These are phyloP conservation scores for Microdochium bolleyi DNA, from an alignment of 2,329 filamentous ascomycete genomes.

Conservation along the genomic window DNA sequence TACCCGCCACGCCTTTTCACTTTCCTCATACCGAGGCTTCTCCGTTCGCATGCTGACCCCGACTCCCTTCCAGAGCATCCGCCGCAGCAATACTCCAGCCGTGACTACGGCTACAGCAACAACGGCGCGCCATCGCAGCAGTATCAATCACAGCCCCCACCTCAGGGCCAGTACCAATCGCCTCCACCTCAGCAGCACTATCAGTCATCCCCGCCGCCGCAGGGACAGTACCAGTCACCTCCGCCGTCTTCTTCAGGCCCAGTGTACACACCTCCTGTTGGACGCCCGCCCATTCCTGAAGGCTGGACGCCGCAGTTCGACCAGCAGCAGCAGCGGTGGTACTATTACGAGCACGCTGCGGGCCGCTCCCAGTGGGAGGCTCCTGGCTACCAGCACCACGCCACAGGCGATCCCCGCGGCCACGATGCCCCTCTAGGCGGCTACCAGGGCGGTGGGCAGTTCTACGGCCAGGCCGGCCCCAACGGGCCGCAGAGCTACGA, in stretches of 20 bases:
- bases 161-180: constrained; percentile 2
- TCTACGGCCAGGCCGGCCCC: constrained; percentile 2
- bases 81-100: constrained; percentile 11
- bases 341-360: constrained; percentile 54
- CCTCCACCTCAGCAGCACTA: constrained; percentile 5
- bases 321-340: constrained; percentile 51
- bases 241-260: constrained; percentile 15
- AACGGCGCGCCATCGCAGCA: constrained; percentile 4
- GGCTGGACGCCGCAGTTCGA: constrained; percentile 61
- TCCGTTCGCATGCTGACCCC: neutral
- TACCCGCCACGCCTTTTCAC: no score
- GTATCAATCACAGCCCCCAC: neutral
- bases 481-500: constrained; percentile 1
- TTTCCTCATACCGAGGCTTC: neutral
- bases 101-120: constrained; percentile 8
- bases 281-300: constrained; percentile 42
- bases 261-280: constrained; percentile 23
- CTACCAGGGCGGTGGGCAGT: constrained; percentile 4
- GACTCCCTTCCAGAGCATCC: neutral
- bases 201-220: neutral
- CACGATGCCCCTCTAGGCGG: constrained; percentile 10
- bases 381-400: constrained; percentile 29
- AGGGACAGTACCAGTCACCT: constrained; percentile 10
- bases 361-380: constrained; percentile 58
- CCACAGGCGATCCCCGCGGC: constrained; percentile 3